These are phyloP conservation scores for Quercus mongolica DNA, from an alignment of 306 rosid species.

Conservation along the genomic window DNA sequence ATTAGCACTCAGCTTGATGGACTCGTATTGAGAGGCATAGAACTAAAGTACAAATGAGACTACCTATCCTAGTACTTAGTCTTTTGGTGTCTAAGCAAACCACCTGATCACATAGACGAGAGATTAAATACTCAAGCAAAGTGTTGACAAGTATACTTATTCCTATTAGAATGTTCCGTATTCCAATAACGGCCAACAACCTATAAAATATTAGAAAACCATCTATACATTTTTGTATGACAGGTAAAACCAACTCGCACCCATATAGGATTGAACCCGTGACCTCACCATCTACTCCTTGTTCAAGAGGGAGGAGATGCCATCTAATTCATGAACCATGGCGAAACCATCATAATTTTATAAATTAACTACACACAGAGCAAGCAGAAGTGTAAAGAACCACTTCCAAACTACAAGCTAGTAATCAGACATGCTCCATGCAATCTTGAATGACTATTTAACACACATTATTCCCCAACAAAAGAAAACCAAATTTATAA, in stretches of 20 bases:
- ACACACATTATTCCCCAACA: background rate
- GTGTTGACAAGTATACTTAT: background rate
- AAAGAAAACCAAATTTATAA: background rate
- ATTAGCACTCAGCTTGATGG: constrained; percentile 42
- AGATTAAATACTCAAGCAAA: background rate
- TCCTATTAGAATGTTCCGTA: background rate
- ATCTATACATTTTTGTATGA: background rate
- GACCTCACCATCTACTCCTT: background rate
- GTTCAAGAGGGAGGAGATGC: background rate
- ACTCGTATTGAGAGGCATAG: constrained; percentile 30
- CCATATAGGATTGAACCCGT: background rate
- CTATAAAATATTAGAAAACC: background rate
- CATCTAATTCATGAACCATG: background rate
- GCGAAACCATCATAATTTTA: background rate
- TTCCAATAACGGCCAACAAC: background rate
- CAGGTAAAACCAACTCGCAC: background rate
- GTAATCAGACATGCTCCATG: background rate
- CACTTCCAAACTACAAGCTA: background rate
- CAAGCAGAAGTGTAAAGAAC: background rate
- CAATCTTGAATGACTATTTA: background rate
- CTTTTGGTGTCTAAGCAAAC: background rate
- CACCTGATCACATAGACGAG: background rate
- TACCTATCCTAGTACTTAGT: background rate
- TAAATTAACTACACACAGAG: background rate
- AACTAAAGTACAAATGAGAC: constrained; percentile 22